Evolutionary conservation across 352 stramenopile genomes (phyloP), one percentile per base, ranked within the genome.

Genomic region (Elongisporangium senticosum): DNA sequence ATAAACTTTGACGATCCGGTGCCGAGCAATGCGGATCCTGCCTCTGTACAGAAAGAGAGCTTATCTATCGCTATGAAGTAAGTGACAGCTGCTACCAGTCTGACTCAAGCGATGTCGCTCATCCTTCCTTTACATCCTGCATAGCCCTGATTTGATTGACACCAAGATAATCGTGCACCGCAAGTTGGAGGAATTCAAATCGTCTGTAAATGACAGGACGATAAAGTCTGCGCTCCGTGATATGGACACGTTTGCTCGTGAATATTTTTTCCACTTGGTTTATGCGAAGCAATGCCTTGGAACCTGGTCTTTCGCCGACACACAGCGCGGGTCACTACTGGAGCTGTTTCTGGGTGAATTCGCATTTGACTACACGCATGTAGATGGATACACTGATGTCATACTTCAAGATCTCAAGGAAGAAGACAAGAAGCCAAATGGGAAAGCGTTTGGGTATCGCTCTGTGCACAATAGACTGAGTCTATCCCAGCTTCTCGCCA

Each of bases 321-420:
- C 58, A 4, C 59, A 72, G 22, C 59, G 61, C 20, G 68, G 58
- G 56, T 53, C 56, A 23, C 55, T 78, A 21, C 52, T 75, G 3
- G 56, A 74, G 37, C 37, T 75, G 37, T 84, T 81, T 56, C 50
- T 84, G 40, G 72, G 77, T 21, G 57, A 67, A 21, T 70, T 65
- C 20, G 51, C 61, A 17, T 80, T 80, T 47, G 68, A 79, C 23
- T 79, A 66, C 55, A 56, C 70, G 2, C 58, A 75, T 40, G 60
- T 84, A 4, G 59, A 68, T 33, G 69, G 73, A 66, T 83, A 63
- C n/a, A 62, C 71, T 22, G 71, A 75, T 37, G 22, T 79, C 21
- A 68, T 85, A n/a, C 50, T 79, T 26, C 67, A 74, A 60, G 75
- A 85, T 55, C 48, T 82, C 13, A 62, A 62, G 20, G 33, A 43